Base-by-base conservation (phyloP, 129 eudicot genomes). In the Flaveria brownii region DNA sequence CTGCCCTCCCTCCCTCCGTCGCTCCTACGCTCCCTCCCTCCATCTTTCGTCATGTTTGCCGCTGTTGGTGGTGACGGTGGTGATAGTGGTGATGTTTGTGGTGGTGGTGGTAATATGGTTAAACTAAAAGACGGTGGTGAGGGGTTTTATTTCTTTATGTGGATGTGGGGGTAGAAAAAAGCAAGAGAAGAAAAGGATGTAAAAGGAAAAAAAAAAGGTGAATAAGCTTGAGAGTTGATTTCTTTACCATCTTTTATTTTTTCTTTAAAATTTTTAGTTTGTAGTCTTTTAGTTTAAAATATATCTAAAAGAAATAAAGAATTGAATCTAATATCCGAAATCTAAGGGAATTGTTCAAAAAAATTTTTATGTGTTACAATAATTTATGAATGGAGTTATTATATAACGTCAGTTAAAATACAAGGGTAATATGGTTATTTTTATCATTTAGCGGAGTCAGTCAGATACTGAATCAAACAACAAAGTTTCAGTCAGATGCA, bases 101-200 rank as follows among this genome's bases (percentile, higher is more conserved):
- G 36, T 65, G 42, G 51, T 18, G 42, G 69, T 14, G 70, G 6
- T 20, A 20, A 20, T 20, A 20, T 20, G 22, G 22, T 20, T 20
- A 20, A 20, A 20, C 22, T 20, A 20, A 20, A 20, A 20, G 22
- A 20, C 22, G 66, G 63, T 59, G 77, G 68, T 60, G 2, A 75
- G 43, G 75, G 23, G 63, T 79, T 83, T 64, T 45, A 61, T 52
- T 85, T 20, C 76, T 77, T 73, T 87, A 84, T 80, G 88, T 87
- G 96, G 92, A 72, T 91, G 96, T 88, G 91, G 93, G 93, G 96
- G 85, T 87, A 87, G 81, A 79, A 71, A 71, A 74, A 77, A 68
- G 77, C 71, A 78, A 83, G 70, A 18, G 82, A 18, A 66, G 61
- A 76, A 81, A 81, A 76, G 77, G 84, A 73, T 71, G 80, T 43